These are phyloP conservation scores for Podospora fimiseda DNA, from an alignment of 495 filamentous ascomycete species.

Conservation along the genomic window DNA sequence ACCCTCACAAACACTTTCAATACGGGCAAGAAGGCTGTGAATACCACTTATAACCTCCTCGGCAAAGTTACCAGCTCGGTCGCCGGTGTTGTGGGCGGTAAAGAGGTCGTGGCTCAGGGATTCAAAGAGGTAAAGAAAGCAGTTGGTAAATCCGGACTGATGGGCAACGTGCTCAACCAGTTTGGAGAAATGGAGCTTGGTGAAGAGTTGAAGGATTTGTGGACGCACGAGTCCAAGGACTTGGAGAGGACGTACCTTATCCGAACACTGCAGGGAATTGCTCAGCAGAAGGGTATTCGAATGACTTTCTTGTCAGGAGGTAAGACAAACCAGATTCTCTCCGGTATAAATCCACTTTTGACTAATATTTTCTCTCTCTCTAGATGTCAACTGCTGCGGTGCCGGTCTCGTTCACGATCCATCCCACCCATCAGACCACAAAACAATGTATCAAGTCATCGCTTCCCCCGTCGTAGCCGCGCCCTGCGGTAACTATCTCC, in stretches of 20 bases:
- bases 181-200: constrained; percentile 96
- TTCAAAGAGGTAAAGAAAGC: constrained; percentile 94
- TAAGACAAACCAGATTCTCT: too few species aligned
- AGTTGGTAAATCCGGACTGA: constrained; percentile 87
- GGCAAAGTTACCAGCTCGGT: constrained; percentile 92
- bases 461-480: constrained; percentile 85
- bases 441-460: constrained; percentile 99
- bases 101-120: constrained; percentile 80
- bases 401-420: constrained; percentile 95
- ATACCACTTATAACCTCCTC: constrained; percentile 87
- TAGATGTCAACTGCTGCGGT: constrained; percentile 82
- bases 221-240: constrained; percentile 98
- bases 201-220: constrained; percentile 91
- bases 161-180: constrained; percentile 88
- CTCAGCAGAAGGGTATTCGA: constrained; percentile 84
- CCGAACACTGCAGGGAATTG: constrained; percentile 87
- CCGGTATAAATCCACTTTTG: too few species aligned
- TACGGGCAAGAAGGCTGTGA: constrained; percentile 94
- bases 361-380: constrained; percentile 7
- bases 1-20: constrained; percentile 80
- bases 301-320: constrained; percentile 94
- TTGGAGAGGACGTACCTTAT: constrained; percentile 95
- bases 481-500: constrained; percentile 73
- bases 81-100: constrained; percentile 90
- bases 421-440: constrained; percentile 81